Conservation (phyloP, 352 stramenopile species). For the Phytophthora podocarpi region DNA sequence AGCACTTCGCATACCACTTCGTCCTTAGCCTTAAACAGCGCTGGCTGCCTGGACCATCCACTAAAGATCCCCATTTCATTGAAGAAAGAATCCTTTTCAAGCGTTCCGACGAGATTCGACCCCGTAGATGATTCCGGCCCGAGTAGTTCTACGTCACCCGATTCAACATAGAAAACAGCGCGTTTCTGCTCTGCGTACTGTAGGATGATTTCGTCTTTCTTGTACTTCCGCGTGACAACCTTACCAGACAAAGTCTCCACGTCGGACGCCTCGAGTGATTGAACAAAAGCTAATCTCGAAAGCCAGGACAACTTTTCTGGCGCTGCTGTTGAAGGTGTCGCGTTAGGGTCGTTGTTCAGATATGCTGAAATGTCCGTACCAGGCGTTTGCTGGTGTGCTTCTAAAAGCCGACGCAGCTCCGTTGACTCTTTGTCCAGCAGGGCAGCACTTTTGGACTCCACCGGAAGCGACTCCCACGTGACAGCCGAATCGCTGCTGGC, state of each 20-base stretch:
- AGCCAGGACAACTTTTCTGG: slow-evolving; percentile 19
- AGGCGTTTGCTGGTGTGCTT: slow-evolving; percentile 26
- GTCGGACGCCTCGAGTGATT: slow-evolving; percentile 15
- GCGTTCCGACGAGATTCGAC: slow-evolving; percentile 31
- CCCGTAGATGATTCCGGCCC: slow-evolving; percentile 54
- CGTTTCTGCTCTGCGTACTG: slow-evolving; percentile 53
- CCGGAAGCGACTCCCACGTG: slow-evolving; percentile 32
- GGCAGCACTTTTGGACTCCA: slow-evolving; percentile 39
- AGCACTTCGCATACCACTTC: slow-evolving; percentile 48
- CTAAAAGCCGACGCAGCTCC: slow-evolving; percentile 42
- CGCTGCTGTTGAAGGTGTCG: background rate
- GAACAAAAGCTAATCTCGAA: slow-evolving; percentile 26
- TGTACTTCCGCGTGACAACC: slow-evolving; percentile 28
- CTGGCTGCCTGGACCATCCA: slow-evolving; percentile 43
- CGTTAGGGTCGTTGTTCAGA: slow-evolving; percentile 47
- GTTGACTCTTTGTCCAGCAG: slow-evolving; percentile 59
- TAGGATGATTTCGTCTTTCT: slow-evolving; percentile 40
- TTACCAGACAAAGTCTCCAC: slow-evolving; percentile 8
- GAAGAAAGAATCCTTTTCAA: slow-evolving; percentile 34
- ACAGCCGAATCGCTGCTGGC: background rate
- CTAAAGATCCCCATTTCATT: slow-evolving; percentile 70
- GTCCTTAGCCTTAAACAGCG: slow-evolving; percentile 44
- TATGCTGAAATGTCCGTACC: slow-evolving; percentile 36
- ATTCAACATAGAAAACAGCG: slow-evolving; percentile 47
- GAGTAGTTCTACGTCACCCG: slow-evolving; percentile 47